Base-by-base conservation (phyloP, 179 eudicot species). In the Kewa caespitosa region DNA sequence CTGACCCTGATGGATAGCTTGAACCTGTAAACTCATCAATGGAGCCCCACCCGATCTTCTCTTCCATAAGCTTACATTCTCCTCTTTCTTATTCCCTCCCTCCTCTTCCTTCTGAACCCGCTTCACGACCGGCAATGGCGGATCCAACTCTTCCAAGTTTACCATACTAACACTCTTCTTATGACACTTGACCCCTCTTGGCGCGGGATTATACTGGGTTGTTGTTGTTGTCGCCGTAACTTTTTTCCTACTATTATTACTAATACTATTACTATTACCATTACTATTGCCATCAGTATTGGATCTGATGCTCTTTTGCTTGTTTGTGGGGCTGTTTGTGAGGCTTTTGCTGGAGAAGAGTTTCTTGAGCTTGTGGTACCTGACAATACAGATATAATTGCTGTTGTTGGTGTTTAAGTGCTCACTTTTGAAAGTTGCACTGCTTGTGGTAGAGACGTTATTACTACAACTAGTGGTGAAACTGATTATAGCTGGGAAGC, bases 91-190 rank as follows among this genome's bases (percentile, higher is more conserved):
- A 3, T 30, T 54, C 27, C 31, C 48, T 38, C 32, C 65, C 65
- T 72, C 33, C 46, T 62, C 27, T 68, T 22, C 39, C 70, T 57
- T 41, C 70, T 55, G 57, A 74, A 10, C 79, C 76, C 73, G 76
- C 81, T 84, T 89, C 60, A 84, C 78, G 80, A 92, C 97, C 70
- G 97, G 97, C 84, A 92, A 83, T 43, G 96, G 97, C 37, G 96
- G 96, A 85, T 92, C 97, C 79, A 92, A 46, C 25, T 85, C 89
- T 0, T 75, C 82, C n/a, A 92, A 67, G 61, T 90, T 80, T 60
- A 89, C 78, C 55, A 71, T 60, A 50, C 84, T 18, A 74, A 32
- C 14, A 30, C 65, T 76, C 74, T 61, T 67, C 0, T 55, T 23
- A 25, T 54, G n/a, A n/a, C n/a, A n/a, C n/a, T n/a, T n/a, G n/a